Percentiles rank a stretch among this genome's conserved stretches.
phyloP scores from a whole-genome alignment of 345 rosid genomes.

The Brassica nigra region DNA sequence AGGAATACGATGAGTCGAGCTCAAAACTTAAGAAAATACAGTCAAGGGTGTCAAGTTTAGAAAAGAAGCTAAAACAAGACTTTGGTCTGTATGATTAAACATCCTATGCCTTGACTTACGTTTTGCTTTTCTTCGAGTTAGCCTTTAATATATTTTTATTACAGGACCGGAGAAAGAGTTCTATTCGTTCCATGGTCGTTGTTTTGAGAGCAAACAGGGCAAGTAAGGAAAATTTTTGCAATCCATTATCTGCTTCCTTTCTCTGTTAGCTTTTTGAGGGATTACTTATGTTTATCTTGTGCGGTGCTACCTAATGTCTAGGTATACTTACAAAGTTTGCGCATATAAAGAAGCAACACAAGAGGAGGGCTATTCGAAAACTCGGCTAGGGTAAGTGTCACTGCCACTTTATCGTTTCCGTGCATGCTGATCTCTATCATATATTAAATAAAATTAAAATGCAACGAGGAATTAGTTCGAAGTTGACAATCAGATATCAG shows the following conservation, averaged over 20 bases:
- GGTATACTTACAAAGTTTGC: conserved; percentile 94
- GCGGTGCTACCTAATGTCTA: conserved; percentile 28
- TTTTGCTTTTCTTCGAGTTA: conserved; percentile 30
- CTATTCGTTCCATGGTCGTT: conserved; percentile 74
- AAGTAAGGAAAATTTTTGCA: conserved; percentile 51
- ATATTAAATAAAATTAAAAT: not conserved
- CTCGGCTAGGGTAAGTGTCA: conserved; percentile 72
- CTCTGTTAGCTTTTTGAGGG: not conserved
- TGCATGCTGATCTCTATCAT: not conserved
- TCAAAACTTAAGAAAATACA: conserved; percentile 75
- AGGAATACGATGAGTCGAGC: conserved; percentile 81
- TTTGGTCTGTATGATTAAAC: conserved; percentile 63
- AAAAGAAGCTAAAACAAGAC: conserved; percentile 77
- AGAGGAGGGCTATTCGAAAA: conserved; percentile 68
- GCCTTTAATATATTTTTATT: conserved; percentile 27
- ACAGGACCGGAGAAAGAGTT: conserved; percentile 92
- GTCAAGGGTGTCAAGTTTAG: conserved; percentile 80
- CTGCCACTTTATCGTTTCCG: not conserved
- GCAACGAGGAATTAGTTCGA: not conserved
- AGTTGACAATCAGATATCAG: conserved; percentile 3
- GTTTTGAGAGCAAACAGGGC: conserved; percentile 89
- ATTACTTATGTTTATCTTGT: not conserved
- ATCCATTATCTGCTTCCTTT: not conserved
- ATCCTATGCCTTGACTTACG: conserved; percentile 5
- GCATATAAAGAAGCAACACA: conserved; percentile 87